Conservation (phyloP, 352 stramenopile genomes). For the Globisporangium heterothallicum region DNA sequence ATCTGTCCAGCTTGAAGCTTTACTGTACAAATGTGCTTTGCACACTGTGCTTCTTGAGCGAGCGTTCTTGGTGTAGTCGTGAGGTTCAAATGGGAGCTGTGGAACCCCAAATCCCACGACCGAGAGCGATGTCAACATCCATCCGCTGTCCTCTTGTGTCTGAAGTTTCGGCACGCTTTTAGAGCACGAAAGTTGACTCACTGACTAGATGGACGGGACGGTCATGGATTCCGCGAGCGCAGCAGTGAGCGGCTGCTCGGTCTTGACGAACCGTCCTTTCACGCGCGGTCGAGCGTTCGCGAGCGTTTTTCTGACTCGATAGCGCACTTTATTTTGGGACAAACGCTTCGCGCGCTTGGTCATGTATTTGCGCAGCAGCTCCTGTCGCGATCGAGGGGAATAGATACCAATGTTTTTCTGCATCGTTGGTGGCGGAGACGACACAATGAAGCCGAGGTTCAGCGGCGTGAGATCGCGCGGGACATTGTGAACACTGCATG, state of each 20-base stretch:
- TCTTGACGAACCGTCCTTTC: conserved; percentile 84
- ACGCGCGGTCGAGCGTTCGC: conserved; percentile 70
- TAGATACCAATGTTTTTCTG: conserved; percentile 77
- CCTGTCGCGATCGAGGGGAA: conserved; percentile 50
- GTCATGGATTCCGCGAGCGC: conserved; percentile 38
- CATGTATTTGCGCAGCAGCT: conserved; percentile 77
- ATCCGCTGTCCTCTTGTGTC: too few relatives aligned
- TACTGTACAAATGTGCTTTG: too few relatives aligned
- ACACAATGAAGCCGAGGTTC: conserved; percentile 30
- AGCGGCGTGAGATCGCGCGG: conserved; percentile 35
- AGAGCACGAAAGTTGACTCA: too few relatives aligned
- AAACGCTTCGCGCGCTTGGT: conserved; percentile 65
- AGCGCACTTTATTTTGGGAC: conserved; percentile 72
- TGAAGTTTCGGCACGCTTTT: too few relatives aligned
- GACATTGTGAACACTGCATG: conserved; percentile 38
- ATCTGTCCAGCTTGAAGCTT: too few relatives aligned
- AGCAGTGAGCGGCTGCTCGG: conserved; percentile 66
- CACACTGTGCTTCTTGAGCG: too few relatives aligned
- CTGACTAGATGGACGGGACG: not conserved
- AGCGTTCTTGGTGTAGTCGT: too few relatives aligned
- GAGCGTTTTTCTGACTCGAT: conserved; percentile 75
- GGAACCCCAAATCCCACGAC: too few relatives aligned
- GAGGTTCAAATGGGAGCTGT: too few relatives aligned
- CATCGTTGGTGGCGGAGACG: not conserved
- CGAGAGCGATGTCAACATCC: too few relatives aligned